A percentile compares a stretch with the other conserved stretches of the same genome.
These are phyloP conservation scores for Prunus campanulata DNA, from an alignment of 306 rosid genomes.

Conservation along the genomic window DNA sequence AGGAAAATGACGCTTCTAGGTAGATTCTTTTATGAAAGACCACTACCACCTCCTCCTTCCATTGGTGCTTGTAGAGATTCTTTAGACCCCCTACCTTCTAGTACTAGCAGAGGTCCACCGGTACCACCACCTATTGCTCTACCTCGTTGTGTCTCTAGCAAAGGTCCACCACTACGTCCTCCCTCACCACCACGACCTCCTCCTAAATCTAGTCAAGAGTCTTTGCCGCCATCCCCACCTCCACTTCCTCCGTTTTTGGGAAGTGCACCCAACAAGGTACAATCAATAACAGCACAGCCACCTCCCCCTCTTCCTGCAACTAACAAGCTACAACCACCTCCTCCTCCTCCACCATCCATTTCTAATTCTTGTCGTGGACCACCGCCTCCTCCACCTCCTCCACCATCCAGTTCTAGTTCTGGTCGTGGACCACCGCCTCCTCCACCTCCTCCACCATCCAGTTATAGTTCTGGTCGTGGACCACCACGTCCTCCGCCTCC, in stretches of 20 bases:
- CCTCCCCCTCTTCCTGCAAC: conserved; percentile 19
- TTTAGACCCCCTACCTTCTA: neutral
- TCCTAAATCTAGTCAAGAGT: conserved; percentile 18
- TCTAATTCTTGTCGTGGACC: neutral
- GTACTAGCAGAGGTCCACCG: neutral
- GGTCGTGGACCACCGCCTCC: conserved; percentile 5
- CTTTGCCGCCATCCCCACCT: conserved; percentile 19
- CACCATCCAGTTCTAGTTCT: neutral
- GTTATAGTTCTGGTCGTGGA: neutral
- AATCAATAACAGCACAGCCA: neutral
- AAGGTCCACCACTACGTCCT: neutral
- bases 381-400: neutral
- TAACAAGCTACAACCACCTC: neutral
- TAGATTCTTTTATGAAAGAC: conserved; percentile 91
- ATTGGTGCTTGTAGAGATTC: neutral
- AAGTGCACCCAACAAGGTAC: conserved; percentile 13
- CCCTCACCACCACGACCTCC: conserved; percentile 22
- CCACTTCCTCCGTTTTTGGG: conserved; percentile 13
- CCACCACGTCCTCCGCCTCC: neutral
- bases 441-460: conserved; percentile 37
- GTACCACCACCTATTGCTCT: neutral
- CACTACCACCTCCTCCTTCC: neutral
- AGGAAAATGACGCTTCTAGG: conserved; percentile 76
- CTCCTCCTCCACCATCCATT: conserved; percentile 25
- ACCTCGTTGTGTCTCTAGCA: neutral